A percentile compares a stretch with the other conserved stretches of the same genome.
phyloP scores from a whole-genome alignment of 495 filamentous ascomycete genomes.

The Xylaria palmicola region DNA sequence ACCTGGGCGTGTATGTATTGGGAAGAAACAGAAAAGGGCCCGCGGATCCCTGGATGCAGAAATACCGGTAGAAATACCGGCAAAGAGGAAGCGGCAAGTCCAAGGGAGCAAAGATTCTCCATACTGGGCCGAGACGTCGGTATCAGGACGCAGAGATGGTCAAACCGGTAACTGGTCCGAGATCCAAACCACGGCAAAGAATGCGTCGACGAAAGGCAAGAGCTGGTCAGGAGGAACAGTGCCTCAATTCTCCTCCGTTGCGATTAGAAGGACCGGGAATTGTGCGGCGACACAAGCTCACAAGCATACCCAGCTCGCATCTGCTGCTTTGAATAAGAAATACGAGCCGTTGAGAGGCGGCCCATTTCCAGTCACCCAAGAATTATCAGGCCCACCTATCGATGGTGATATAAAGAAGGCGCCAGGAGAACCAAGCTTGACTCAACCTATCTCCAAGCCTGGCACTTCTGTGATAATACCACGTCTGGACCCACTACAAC shows the following conservation, averaged over 20 bases:
- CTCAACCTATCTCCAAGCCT: no score
- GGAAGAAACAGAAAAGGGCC: conserved; percentile 12
- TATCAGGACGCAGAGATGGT: neutral
- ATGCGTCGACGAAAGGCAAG: neutral
- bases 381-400: neutral
- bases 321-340: neutral
- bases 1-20: neutral
- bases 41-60: neutral
- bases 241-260: neutral
- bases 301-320: neutral
- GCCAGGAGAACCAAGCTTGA: neutral
- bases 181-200: neutral
- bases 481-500: neutral
- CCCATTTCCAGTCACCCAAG: neutral
- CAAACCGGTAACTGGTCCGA: neutral
- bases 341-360: neutral
- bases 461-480: neutral
- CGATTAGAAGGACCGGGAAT: neutral
- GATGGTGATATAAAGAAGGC: neutral
- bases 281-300: neutral
- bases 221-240: neutral
- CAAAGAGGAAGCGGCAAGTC: neutral
- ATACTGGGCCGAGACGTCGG: neutral
- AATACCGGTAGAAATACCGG: neutral
- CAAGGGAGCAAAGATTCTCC: neutral